Evolutionary conservation across 1,284 basidiomycete species (phyloP), one percentile per base, ranked within the genome.

Genomic region (Fomitopsis schrenkii): DNA sequence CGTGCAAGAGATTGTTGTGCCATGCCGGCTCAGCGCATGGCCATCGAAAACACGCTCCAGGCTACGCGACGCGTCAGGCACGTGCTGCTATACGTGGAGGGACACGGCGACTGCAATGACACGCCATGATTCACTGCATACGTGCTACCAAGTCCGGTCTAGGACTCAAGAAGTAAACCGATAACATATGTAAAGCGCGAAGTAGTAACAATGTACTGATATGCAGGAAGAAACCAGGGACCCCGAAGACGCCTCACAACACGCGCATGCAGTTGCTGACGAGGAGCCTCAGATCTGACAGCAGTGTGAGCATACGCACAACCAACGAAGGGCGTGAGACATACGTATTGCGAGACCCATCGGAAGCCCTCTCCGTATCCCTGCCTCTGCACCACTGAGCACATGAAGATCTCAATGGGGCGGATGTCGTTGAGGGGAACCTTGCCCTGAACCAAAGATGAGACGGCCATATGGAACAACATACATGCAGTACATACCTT

Each of bases 361-460:
- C 96, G 88, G 93, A 99, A 98, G 66, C 94, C 97, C 80, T 99
- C 97, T 64, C 96, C 97, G 77, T 99, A 99, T 63, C 97, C 97
- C 77, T 98, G 96, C 75, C 97, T 87, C 86, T 97, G 95, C 62
- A 99, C 97, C 63, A 99, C 97, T 17, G 97, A 99, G 83, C 96
- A 98, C 97, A 99, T 99, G 88, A 98, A 99, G 71, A 99, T 87
- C 77, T 99, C 97, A 76, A 99, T 98, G 38, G 97, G 97, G 66
- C 97, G 89, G 70, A 99, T 98, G 77, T 98, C 97, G 71, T 84
- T 92, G 70, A 99, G 87, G 64, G 95, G 96, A 45, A 98, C 93
- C 76, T 98, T 98, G 76, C 97, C 97, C 95, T 97, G 66, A 14
- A 57, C 63, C 45, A 40, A 38, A 40, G 30, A 30, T 35, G n/a